phyloP scores from a whole-genome alignment of 176 grass and related monocot species.

The Eleusine indica region DNA sequence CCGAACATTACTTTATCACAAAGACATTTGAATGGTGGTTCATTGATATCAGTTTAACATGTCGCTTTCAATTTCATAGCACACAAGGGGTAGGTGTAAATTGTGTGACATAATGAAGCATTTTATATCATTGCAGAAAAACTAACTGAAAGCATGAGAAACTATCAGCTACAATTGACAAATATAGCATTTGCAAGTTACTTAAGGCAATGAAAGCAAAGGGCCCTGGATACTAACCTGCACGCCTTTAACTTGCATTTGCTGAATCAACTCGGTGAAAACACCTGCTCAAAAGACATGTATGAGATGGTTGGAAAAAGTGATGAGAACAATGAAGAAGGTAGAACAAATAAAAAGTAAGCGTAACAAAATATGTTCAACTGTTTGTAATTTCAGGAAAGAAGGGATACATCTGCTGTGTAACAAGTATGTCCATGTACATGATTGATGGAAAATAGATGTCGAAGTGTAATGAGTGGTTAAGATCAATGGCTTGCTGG shows the following conservation, averaged over 20 bases:
- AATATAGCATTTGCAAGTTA: background rate
- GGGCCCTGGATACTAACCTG: slow-evolving; percentile 60
- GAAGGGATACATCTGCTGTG: background rate
- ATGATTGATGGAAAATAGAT: background rate
- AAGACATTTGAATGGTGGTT: background rate
- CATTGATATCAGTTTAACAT: background rate
- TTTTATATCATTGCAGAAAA: background rate
- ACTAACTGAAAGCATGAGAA: background rate
- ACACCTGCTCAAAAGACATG: slow-evolving; percentile 61
- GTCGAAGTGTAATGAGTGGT: background rate
- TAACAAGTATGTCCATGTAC: background rate
- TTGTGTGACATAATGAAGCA: background rate
- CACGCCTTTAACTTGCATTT: slow-evolving; percentile 98
- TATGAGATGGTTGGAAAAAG: background rate
- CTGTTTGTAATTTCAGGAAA: slow-evolving; percentile 2
- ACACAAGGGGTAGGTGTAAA: background rate
- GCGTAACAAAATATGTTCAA: background rate
- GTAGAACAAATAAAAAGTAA: background rate
- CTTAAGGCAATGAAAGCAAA: slow-evolving; percentile 12
- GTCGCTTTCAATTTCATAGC: background rate
- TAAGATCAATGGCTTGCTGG: background rate
- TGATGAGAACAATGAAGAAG: background rate
- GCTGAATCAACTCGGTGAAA: slow-evolving; percentile 97
- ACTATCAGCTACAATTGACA: background rate
- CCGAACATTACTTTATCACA: background rate